Evolutionary conservation across 2,329 filamentous ascomycete genomes (phyloP).

Genomic region (Cordyceps cicadae): DNA sequence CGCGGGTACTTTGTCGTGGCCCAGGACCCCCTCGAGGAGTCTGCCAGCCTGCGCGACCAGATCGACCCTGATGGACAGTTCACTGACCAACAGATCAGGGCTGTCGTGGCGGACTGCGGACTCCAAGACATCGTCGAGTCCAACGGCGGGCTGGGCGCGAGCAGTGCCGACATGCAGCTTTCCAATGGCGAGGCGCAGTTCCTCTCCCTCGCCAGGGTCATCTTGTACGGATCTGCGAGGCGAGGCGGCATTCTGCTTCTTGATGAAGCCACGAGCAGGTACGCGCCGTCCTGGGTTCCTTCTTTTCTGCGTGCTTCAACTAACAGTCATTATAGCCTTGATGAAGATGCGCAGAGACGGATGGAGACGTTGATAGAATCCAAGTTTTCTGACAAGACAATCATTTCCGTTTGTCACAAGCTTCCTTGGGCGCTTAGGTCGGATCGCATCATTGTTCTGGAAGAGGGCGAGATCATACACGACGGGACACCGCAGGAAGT

Average conservation of each 20-base stretch:
- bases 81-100: neutral
- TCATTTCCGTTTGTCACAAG: neutral
- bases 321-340: neutral
- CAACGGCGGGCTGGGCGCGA: neutral
- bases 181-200: neutral
- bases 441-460: slow-evolving; percentile 5
- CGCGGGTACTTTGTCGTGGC: neutral
- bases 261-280: slow-evolving; percentile 1
- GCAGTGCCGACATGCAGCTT: neutral
- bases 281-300: neutral
- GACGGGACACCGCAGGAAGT: neutral
- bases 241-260: neutral
- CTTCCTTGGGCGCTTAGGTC: slow-evolving; percentile 1
- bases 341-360: neutral
- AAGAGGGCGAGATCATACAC: neutral
- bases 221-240: neutral
- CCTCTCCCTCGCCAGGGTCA: neutral
- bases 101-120: neutral
- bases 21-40: neutral
- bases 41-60: neutral
- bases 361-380: neutral
- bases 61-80: neutral
- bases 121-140: neutral
- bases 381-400: neutral
- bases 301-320: neutral